A percentile compares a stretch with the other conserved stretches of the same genome.
These are phyloP conservation scores for Begonia peltatifolia DNA, from an alignment of 306 rosid genomes.

Conservation along the genomic window DNA sequence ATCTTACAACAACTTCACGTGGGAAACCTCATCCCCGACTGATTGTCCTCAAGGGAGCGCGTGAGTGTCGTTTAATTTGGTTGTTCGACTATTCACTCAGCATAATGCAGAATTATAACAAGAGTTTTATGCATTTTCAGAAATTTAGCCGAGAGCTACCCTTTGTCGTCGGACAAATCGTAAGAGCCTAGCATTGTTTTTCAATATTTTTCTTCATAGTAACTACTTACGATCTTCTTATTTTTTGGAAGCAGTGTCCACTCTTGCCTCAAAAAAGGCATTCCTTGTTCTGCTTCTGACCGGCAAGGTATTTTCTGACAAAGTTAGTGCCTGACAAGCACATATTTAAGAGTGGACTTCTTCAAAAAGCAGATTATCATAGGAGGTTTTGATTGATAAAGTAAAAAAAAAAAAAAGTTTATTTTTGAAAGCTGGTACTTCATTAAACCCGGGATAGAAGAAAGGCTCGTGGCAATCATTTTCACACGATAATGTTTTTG, in stretches of 20 bases:
- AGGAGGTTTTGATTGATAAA: too few species aligned
- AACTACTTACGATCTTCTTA: too few species aligned
- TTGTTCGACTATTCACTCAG: constrained; percentile 1
- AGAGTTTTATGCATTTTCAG: constrained; percentile 30
- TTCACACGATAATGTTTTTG: too few species aligned
- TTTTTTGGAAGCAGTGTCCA: constrained; percentile 31
- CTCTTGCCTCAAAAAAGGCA: constrained; percentile 57
- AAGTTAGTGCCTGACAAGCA: too few species aligned
- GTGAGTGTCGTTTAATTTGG: constrained; percentile 34
- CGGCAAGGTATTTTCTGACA: constrained; percentile 26
- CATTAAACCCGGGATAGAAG: too few species aligned
- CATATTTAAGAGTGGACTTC: too few species aligned
- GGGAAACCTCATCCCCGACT: constrained; percentile 49
- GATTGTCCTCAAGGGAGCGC: constrained; percentile 65
- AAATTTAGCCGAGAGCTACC: constrained; percentile 74
- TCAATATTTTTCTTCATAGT: too few species aligned
- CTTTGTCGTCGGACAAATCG: constrained; percentile 37
- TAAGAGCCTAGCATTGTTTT: constrained; percentile 22
- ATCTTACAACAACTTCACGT: constrained; percentile 66
- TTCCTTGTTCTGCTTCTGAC: constrained; percentile 37
- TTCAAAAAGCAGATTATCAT: too few species aligned
- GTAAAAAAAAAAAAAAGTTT: too few species aligned
- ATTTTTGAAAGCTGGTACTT: too few species aligned
- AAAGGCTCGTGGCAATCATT: too few species aligned
- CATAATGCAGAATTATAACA: not conserved